Conservation (phyloP, 345 rosid species). For the Pelargonium nanum region DNA sequence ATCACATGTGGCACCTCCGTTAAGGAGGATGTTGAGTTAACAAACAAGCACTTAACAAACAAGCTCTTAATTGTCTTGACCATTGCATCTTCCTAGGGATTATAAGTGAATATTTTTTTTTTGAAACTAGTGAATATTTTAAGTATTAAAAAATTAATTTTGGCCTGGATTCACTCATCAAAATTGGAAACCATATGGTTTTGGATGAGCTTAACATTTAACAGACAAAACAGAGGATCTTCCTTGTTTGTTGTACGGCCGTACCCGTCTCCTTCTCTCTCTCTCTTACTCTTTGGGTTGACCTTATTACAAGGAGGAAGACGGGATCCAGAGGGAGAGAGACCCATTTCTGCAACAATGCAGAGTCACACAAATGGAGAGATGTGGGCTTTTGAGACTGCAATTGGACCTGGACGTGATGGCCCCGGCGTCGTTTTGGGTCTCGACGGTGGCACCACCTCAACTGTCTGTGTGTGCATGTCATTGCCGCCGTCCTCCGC, state of each 20-base stretch:
- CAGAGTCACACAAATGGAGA: conserved; percentile 23
- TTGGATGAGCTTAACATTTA: no score
- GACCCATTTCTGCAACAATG: background rate
- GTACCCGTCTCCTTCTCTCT: background rate
- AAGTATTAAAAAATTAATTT: no score
- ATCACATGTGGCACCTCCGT: no score
- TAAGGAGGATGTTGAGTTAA: no score
- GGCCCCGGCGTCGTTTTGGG: conserved; percentile 18
- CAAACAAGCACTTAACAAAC: no score
- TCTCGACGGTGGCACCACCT: conserved; percentile 25
- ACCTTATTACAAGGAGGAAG: background rate
- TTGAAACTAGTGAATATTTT: no score
- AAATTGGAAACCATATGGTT: no score
- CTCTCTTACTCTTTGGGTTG: background rate
- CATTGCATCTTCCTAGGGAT: no score
- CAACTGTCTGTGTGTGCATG: conserved; percentile 28
- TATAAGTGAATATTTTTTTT: no score
- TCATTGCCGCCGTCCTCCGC: conserved; percentile 11
- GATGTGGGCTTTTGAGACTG: conserved; percentile 23
- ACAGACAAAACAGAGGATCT: background rate
- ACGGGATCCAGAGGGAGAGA: background rate
- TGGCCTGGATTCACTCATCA: no score
- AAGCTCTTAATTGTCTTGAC: no score
- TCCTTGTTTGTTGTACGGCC: background rate
- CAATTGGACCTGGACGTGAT: background rate